Base-by-base conservation (phyloP, 345 rosid genomes). In the Trapa bicornis region DNA sequence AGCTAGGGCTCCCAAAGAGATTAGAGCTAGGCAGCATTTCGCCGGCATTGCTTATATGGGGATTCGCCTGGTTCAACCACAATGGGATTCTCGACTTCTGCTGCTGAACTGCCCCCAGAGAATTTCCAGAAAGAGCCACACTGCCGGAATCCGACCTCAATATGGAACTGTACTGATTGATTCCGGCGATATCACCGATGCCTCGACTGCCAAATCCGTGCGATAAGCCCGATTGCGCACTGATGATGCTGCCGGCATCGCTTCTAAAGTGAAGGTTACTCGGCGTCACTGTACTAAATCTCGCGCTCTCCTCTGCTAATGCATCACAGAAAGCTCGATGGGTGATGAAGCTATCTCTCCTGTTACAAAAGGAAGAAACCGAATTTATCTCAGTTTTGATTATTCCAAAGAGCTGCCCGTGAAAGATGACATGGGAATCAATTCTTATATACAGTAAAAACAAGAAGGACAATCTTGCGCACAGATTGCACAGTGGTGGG, bases 271-370 rank as follows among this genome's bases (percentile, higher is more conserved):
- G 75, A 22, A 80, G 71, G 48, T 68, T 45, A 3, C 84, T 38
- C 17, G 84, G 64, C 37, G 87, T 68, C 71, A 78, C 74, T 15
- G 95, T 50, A 67, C 80, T 74, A 61, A 80, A 88, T 68, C 85
- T 75, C 0, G 84, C 80, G 67, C 82, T 86, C 67, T 86, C 95
- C 80, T 82, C 84, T 4, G 86, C 79, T 54, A 82, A 67, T 11
- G 86, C 86, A 67, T 82, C 86, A 43, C 86, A 82, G 45, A 82
- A 82, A 3, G 86, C 86, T 76, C 86, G 74, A 72, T 82, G 86
- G 1, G 86, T 82, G 67, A 82, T 80, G 65, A 82, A 82, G 74
- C 84, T 82, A 47, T 82, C 86, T 71, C 80, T 82, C 80, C 86
- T 82, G 80, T 64, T 64, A 3, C 69, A 47, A 22, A 22, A 22